Conservation (phyloP, 305 asterid species). For the Fraxinus greggii region DNA sequence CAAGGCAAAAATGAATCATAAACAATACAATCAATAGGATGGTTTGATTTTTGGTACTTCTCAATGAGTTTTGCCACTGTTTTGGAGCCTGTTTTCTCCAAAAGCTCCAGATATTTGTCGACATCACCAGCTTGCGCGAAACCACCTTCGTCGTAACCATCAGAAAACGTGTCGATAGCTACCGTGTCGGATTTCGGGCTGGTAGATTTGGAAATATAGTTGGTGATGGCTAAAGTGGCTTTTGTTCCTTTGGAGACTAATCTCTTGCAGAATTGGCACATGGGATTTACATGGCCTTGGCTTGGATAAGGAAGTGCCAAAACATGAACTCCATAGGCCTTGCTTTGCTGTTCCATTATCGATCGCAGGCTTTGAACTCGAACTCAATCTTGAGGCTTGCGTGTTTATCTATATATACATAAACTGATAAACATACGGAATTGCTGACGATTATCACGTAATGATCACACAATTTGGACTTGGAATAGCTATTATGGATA, state of each 20-base stretch:
- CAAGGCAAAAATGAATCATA: constrained; percentile 75
- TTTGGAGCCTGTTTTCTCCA: constrained; percentile 41
- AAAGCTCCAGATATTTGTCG: constrained; percentile 34
- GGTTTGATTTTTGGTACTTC: constrained; percentile 14
- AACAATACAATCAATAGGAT: constrained; percentile 50
- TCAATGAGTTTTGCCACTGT: constrained; percentile 43
- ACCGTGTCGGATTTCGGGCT: constrained; percentile 35
- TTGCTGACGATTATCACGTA: neutral
- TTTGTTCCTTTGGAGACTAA: constrained; percentile 46
- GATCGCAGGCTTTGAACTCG: neutral
- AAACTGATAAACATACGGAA: neutral
- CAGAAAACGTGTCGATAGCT: constrained; percentile 51
- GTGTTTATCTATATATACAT: neutral
- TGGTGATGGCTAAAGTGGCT: constrained; percentile 60
- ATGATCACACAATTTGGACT: neutral
- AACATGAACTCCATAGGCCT: constrained; percentile 37
- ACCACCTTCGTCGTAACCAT: constrained; percentile 66
- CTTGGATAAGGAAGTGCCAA: constrained; percentile 71
- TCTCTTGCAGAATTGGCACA: constrained; percentile 68
- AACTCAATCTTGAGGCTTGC: neutral
- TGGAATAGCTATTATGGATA: neutral
- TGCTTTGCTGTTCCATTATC: constrained; percentile 32
- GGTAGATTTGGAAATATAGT: constrained; percentile 48
- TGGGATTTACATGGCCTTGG: constrained; percentile 86
- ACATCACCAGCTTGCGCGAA: constrained; percentile 40